Conservation (phyloP, 2,329 filamentous ascomycete species). For the Botryotinia narcissicola region DNA sequence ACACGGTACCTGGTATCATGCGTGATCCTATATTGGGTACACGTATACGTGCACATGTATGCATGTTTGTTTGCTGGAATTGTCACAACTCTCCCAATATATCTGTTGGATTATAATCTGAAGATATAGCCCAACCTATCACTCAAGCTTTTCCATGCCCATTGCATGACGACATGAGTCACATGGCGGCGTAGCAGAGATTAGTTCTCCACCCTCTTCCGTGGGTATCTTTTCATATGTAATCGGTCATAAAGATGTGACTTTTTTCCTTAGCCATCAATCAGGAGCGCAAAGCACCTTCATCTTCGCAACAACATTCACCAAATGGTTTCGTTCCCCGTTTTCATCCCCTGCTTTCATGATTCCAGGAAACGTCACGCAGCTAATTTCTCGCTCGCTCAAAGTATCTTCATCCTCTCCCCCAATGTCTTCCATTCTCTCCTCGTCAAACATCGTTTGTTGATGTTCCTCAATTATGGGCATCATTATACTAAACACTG, state of each 20-base stretch:
- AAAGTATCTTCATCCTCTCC: conserved; percentile 58
- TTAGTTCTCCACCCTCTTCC: neutral
- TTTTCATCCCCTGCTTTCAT: conserved; percentile 64
- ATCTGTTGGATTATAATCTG: neutral
- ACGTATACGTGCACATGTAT: neutral
- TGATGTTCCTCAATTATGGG: conserved; percentile 52
- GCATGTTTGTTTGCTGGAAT: neutral
- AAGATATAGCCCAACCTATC: neutral
- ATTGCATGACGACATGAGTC: neutral
- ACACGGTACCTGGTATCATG: neutral
- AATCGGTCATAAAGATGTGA: neutral
- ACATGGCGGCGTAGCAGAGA: neutral
- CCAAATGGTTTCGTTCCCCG: conserved; percentile 58
- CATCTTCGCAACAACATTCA: conserved; percentile 65
- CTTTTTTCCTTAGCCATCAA: conserved; percentile 20
- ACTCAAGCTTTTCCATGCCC: neutral
- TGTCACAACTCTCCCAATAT: neutral
- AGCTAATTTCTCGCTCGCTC: conserved; percentile 53
- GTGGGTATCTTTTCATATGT: neutral
- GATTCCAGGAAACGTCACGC: conserved; percentile 63
- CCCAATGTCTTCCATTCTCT: conserved; percentile 64
- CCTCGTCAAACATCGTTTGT: conserved; percentile 53
- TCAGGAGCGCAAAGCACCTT: conserved; percentile 54
- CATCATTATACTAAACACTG: conserved; percentile 56
- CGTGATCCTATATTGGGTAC: neutral